Conservation (phyloP, 768 basidiomycete genomes). For the Lentinula boryana region DNA sequence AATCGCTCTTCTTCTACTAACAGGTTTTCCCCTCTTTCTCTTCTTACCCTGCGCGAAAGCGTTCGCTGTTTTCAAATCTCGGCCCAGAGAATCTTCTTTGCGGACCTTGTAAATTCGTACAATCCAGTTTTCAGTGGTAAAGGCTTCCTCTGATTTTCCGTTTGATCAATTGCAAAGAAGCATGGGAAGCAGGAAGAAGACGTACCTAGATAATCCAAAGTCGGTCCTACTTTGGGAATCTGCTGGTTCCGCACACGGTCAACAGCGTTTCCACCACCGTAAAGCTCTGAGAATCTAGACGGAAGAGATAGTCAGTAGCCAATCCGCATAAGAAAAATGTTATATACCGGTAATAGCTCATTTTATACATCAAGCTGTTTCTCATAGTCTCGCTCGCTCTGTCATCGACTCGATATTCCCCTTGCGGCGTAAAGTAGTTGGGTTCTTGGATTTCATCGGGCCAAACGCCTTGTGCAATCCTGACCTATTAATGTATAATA, state of each 20-base stretch:
- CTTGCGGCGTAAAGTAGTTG: conserved; percentile 87
- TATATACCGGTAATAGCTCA: conserved; percentile 87
- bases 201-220: conserved; percentile 84
- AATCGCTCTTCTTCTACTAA: conserved; percentile 49
- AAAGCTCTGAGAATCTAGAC: conserved; percentile 79
- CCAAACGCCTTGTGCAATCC: conserved; percentile 94
- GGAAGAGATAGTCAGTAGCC: background rate
- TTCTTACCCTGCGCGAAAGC: conserved; percentile 86
- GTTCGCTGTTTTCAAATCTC: conserved; percentile 84
- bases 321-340: background rate
- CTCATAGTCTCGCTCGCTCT: conserved; percentile 82
- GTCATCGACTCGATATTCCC: conserved; percentile 92
- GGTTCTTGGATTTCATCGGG: conserved; percentile 96
- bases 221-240: conserved; percentile 71
- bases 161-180: conserved; percentile 2
- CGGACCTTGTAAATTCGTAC: conserved; percentile 95
- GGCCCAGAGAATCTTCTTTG: conserved; percentile 86
- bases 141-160: conserved; percentile 74
- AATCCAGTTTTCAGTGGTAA: conserved; percentile 99
- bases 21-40: conserved; percentile 75
- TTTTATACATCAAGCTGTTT: conserved; percentile 98
- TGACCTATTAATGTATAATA: conserved; percentile 13
- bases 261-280: conserved; percentile 59
- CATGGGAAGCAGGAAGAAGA: conserved; percentile 7
- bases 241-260: conserved; percentile 91